Percentiles rank a stretch among this genome's conserved stretches.
phyloP scores from a whole-genome alignment of 257 asterid genomes.

The Jacaranda copaia region DNA sequence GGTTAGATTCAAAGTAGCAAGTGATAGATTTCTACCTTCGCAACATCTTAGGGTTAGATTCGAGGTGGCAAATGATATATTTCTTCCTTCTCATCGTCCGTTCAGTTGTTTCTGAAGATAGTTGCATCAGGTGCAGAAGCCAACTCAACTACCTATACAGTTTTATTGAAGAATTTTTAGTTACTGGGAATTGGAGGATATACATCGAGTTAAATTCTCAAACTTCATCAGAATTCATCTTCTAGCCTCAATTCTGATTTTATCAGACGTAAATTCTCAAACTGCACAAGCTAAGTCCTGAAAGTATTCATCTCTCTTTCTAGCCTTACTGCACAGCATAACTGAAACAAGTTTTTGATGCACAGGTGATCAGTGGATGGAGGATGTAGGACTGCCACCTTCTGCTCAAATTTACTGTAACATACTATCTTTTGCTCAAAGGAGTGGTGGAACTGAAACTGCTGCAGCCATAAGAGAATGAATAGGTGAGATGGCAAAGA shows the following conservation, averaged over 20 bases:
- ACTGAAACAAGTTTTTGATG: slow-evolving; percentile 26
- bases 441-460: slow-evolving; percentile 61
- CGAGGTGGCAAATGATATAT: slow-evolving; percentile 31
- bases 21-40: no score
- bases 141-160: slow-evolving; percentile 67
- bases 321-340: neutral
- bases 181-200: slow-evolving; percentile 95
- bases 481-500: slow-evolving; percentile 52
- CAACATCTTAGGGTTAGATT: neutral
- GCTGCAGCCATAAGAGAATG: slow-evolving; percentile 63
- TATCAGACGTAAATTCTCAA: no score
- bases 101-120: slow-evolving; percentile 83
- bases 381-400: slow-evolving; percentile 75
- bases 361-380: slow-evolving; percentile 97
- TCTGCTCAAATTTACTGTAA: slow-evolving; percentile 63
- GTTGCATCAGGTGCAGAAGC: slow-evolving; percentile 74
- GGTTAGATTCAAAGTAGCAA: no score
- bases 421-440: slow-evolving; percentile 67
- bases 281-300: no score
- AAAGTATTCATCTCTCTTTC: no score
- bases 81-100: slow-evolving; percentile 31
- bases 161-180: slow-evolving; percentile 78
- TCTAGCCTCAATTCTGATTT: neutral
- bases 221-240: neutral
- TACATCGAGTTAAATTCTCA: slow-evolving; percentile 73